These are phyloP conservation scores for Nicotiana attenuata DNA, from an alignment of 257 asterid genomes.

Conservation along the genomic window DNA sequence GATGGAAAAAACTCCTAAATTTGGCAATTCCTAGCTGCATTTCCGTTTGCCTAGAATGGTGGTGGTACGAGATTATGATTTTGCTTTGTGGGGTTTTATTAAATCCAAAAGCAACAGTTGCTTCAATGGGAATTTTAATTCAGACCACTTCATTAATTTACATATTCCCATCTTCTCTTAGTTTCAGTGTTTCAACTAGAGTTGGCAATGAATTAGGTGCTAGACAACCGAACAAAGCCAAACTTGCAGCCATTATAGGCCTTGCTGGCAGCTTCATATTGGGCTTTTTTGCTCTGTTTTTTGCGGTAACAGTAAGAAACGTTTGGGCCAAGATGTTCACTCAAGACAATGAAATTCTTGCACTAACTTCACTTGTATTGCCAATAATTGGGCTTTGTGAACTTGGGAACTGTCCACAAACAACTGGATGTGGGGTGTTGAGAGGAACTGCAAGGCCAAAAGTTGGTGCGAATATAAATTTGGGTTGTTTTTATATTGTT, in stretches of 20 bases:
- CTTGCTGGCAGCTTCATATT: slow-evolving; percentile 21
- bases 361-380: slow-evolving; percentile 17
- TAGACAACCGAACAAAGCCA: slow-evolving; percentile 15
- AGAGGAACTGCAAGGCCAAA: slow-evolving; percentile 29
- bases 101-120: slow-evolving; percentile 21
- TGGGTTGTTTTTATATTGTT: slow-evolving; percentile 26
- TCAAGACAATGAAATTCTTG: slow-evolving; percentile 14
- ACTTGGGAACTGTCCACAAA: slow-evolving; percentile 29
- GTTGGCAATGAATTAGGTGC: slow-evolving; percentile 30
- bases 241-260: slow-evolving; percentile 20
- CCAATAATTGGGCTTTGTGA: slow-evolving; percentile 30
- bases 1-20: slow-evolving; percentile 22
- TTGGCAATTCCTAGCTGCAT: slow-evolving; percentile 32
- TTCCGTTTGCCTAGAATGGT: slow-evolving; percentile 31
- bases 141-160: slow-evolving; percentile 28
- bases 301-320: slow-evolving; percentile 14
- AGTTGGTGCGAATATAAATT: slow-evolving; percentile 27
- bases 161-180: slow-evolving; percentile 30
- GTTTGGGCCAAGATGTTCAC: slow-evolving; percentile 28
- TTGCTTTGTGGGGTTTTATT: slow-evolving; percentile 22
- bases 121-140: slow-evolving; percentile 30
- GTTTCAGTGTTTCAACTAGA: slow-evolving; percentile 30
- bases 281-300: slow-evolving; percentile 21
- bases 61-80: slow-evolving; percentile 39
- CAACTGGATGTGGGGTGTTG: slow-evolving; percentile 25